phyloP scores from a whole-genome alignment of 73 alveolate genomes.

The Paramecium octaurelia region DNA sequence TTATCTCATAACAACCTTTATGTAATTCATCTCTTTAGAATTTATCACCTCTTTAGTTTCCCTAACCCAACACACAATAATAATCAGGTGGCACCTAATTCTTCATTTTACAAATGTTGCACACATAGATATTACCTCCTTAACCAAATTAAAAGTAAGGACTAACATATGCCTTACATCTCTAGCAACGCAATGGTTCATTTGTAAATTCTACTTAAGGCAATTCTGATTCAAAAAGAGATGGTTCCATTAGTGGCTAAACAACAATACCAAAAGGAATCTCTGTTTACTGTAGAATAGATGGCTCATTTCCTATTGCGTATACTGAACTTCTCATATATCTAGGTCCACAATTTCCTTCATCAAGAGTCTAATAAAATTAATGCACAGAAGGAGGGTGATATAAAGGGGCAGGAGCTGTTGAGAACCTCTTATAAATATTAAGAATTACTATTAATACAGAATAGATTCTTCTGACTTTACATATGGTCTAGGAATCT shows the following conservation, averaged over 20 bases:
- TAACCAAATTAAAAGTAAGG: slow-evolving; percentile 68
- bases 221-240: neutral
- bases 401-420: slow-evolving; percentile 34
- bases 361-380: slow-evolving; percentile 54
- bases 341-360: slow-evolving; percentile 82
- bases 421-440: slow-evolving; percentile 16
- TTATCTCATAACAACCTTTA: slow-evolving; percentile 78
- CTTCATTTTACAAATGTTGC: slow-evolving; percentile 72
- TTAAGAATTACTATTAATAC: neutral
- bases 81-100: slow-evolving; percentile 70
- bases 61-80: slow-evolving; percentile 40
- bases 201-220: slow-evolving; percentile 32
- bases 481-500: slow-evolving; percentile 15
- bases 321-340: slow-evolving; percentile 66
- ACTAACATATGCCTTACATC: slow-evolving; percentile 78
- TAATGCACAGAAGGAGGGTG: slow-evolving; percentile 34
- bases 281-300: slow-evolving; percentile 32
- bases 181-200: slow-evolving; percentile 71
- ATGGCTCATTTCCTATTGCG: slow-evolving; percentile 55
- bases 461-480: neutral
- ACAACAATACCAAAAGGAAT: slow-evolving; percentile 57
- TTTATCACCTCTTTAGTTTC: slow-evolving; percentile 68
- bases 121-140: slow-evolving; percentile 65
- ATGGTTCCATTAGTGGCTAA: slow-evolving; percentile 51
- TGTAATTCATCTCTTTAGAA: slow-evolving; percentile 68